A percentile compares a stretch with the other conserved stretches of the same genome.
Conservation (phyloP, 371 early-diverging fungal species). For the Circinella minor region DNA sequence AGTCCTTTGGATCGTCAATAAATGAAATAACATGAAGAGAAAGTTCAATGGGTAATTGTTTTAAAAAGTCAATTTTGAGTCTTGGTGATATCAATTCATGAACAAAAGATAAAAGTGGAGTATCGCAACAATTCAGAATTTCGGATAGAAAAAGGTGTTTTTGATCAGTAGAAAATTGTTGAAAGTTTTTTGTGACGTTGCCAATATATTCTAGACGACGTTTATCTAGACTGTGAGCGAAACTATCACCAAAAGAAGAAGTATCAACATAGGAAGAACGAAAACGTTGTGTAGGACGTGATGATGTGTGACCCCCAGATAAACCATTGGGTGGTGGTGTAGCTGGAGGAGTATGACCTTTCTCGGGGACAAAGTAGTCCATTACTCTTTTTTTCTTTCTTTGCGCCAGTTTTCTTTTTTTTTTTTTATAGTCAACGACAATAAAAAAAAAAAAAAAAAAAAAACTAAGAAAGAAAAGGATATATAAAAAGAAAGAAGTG, state of each 20-base stretch:
- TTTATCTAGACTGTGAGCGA: conserved; percentile 6
- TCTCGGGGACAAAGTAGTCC: conserved; percentile 17
- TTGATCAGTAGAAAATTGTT: conserved; percentile 45
- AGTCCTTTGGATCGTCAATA: conserved; percentile 68
- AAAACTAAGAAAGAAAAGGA: not conserved
- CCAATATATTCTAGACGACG: conserved; percentile 22
- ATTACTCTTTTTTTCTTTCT: not conserved
- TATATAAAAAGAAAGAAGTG: not conserved
- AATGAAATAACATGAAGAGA: conserved; percentile 71
- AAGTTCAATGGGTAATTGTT: conserved; percentile 77
- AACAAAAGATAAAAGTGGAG: conserved; percentile 59
- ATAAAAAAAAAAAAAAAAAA: not conserved
- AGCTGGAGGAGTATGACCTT: conserved; percentile 23
- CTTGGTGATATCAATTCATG: conserved; percentile 61
- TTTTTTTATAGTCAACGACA: not conserved
- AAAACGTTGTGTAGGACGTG: conserved; percentile 13
- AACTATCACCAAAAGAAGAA: not conserved
- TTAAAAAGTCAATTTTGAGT: conserved; percentile 82
- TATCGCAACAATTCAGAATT: conserved; percentile 60
- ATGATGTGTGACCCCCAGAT: not conserved
- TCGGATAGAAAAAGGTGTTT: conserved; percentile 48
- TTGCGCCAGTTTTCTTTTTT: not conserved
- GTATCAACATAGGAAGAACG: conserved; percentile 16
- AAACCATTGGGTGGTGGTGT: conserved; percentile 19
- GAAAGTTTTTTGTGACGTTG: conserved; percentile 27